Conservation (phyloP, 441 rosid genomes). For the Euphorbia celastroides region DNA sequence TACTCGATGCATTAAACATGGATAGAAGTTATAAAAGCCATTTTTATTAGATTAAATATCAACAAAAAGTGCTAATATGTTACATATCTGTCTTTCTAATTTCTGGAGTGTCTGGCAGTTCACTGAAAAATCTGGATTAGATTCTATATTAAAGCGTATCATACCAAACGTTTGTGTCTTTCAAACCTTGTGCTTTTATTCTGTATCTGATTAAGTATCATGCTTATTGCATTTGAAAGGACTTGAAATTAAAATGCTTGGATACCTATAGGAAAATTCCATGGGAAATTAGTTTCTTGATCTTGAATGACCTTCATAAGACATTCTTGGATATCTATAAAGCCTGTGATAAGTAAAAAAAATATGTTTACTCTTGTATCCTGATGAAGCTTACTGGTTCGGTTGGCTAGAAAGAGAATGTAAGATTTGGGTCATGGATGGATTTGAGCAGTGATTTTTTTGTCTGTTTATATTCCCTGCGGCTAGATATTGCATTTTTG, state of each 20-base stretch:
- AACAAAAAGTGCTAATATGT: neutral
- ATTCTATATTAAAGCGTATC: neutral
- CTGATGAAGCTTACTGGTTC: neutral
- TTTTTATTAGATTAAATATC: neutral
- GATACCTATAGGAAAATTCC: too few relatives aligned
- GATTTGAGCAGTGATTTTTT: neutral
- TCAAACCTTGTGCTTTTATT: neutral
- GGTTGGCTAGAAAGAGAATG: neutral
- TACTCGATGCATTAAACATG: neutral
- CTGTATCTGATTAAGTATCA: neutral
- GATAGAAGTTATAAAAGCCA: slow-evolving; percentile 35
- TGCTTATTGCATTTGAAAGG: neutral
- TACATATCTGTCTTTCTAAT: slow-evolving; percentile 4
- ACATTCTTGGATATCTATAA: neutral
- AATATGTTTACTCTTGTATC: neutral
- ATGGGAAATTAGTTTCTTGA: neutral
- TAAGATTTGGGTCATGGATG: neutral
- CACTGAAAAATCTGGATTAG: neutral
- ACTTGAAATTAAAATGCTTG: too few relatives aligned
- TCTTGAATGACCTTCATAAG: slow-evolving; percentile 1
- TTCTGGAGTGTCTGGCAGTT: slow-evolving; percentile 7
- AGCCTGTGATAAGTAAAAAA: neutral
- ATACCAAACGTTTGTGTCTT: neutral
- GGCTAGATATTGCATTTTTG: neutral
- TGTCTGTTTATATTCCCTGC: neutral